Evolutionary conservation across 805 yeast genomes (phyloP), one percentile per base, ranked within the genome.

Genomic region (Wickerhamiella brachini): DNA sequence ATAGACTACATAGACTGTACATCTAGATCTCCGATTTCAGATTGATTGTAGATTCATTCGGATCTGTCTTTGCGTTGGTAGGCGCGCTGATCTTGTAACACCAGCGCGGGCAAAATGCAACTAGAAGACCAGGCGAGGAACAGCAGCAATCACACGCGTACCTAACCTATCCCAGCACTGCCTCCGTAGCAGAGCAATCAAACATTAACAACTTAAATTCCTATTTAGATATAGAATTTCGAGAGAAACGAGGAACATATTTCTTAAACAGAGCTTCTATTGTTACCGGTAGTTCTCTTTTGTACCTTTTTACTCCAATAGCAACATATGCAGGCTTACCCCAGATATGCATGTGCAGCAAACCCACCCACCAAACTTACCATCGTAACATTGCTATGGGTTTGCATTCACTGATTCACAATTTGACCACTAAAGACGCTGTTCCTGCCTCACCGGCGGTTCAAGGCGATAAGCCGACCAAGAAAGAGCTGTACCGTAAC

Each of bases 391-490:
- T 39, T 39, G 20, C 41, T 37, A 63, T 63, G 66, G 66, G 66
- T 18, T 41, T 63, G 13, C 56, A 59, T 10, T 52, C 59, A 9
- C 38, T 58, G 29, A 45, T 60, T n/a, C 56, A 60, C 51, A 51
- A 49, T 15, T 51, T 58, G 15, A 47, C 52, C 17, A 49, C 55
- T 13, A 56, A 57, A 48, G 56, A 56, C 39, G 56, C 59, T 3
- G 56, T 51, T 8, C 55, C 66, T 1, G 63, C 65, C 3, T 52
- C 54, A 15, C 61, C 65, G 7, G 61, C 64, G 2, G 61, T 65
- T 10, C 53, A 58, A 20, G 69, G 68, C 18, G 49, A 52, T 17
- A 57, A 66, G 12, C 72, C 74, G 9, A 64, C 68, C 13, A 45
- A 55, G 29, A 53, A 60, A 44, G 65, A 65, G 49, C 58, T 69